phyloP scores from a whole-genome alignment of 148 eudicot species.

The Rhododendron mucronatum region DNA sequence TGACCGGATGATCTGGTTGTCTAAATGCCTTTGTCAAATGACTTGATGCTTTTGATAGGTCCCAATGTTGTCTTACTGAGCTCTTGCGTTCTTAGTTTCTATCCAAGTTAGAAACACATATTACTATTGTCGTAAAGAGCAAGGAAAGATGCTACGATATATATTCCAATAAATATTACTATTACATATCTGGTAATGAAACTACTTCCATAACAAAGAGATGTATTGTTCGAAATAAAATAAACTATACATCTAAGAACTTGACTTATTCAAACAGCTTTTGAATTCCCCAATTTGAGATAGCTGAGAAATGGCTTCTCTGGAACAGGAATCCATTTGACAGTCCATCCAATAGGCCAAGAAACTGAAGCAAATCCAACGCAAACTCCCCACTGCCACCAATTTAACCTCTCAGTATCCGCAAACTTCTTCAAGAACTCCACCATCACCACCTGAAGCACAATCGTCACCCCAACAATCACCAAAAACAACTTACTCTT shows the following conservation, averaged over 20 bases:
- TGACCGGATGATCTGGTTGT: too few species aligned
- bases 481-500: constrained; percentile 16
- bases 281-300: not conserved
- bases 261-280: too few species aligned
- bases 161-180: too few species aligned
- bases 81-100: not conserved
- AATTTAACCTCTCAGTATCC: constrained; percentile 15
- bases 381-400: constrained; percentile 24
- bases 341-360: constrained; percentile 24
- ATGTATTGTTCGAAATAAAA: too few species aligned
- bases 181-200: too few species aligned
- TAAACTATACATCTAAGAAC: too few species aligned
- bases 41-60: too few species aligned
- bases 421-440: constrained; percentile 21
- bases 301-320: constrained; percentile 16
- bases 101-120: too few species aligned
- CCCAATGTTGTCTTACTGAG: too few species aligned
- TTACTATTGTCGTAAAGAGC: too few species aligned
- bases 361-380: constrained; percentile 12
- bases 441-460: constrained; percentile 27
- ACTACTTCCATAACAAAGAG: not conserved
- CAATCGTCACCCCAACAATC: constrained; percentile 9
- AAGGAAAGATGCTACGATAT: too few species aligned
- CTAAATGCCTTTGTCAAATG: too few species aligned
- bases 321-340: constrained; percentile 21